Evolutionary conservation across 345 rosid species (phyloP).

Genomic region (Nephelium lappaceum): DNA sequence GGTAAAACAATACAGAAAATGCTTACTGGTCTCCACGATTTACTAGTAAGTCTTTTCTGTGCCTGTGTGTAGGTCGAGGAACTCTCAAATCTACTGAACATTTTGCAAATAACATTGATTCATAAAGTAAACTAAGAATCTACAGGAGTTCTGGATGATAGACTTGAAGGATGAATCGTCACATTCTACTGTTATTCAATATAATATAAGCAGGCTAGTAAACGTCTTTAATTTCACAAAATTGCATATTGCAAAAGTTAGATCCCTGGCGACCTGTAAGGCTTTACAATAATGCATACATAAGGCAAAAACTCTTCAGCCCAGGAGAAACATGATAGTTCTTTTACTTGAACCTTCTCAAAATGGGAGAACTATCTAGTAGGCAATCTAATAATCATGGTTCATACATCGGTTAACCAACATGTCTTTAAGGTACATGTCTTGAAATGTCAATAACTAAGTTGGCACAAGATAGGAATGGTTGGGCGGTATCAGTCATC

Average conservation of each 20-base stretch:
- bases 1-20: too few species aligned
- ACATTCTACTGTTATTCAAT: neutral
- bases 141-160: neutral
- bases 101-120: neutral
- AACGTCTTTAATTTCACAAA: neutral
- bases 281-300: neutral
- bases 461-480: slow-evolving; percentile 1
- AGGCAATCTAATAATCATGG: too few species aligned
- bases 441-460: neutral
- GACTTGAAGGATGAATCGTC: neutral
- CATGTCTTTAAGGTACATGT: slow-evolving; percentile 1
- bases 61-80: neutral
- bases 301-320: neutral
- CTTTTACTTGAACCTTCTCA: neutral
- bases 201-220: neutral
- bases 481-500: slow-evolving; percentile 46
- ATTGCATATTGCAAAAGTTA: neutral
- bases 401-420: neutral
- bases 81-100: neutral
- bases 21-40: too few species aligned
- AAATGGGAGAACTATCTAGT: neutral
- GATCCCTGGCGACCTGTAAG: neutral
- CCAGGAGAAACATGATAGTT: neutral
- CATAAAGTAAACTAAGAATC: neutral
- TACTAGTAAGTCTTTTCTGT: too few species aligned